Conservation (phyloP, 2,329 filamentous ascomycete species). For the Arthrocladium fulminans region DNA sequence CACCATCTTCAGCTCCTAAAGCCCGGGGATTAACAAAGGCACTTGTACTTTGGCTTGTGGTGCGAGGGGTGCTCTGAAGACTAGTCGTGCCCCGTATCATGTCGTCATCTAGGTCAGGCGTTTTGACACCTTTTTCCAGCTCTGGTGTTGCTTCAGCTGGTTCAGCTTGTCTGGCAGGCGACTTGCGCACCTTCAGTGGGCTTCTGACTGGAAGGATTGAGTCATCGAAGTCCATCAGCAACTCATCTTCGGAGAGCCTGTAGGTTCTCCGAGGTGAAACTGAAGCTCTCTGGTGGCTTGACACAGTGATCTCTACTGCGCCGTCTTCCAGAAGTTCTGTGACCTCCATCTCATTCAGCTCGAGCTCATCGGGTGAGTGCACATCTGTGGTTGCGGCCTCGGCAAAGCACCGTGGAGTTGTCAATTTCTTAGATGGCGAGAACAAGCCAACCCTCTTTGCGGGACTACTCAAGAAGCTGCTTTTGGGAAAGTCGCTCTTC, state of each 20-base stretch:
- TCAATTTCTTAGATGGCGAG: slow-evolving; percentile 31
- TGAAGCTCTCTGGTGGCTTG: slow-evolving; percentile 21
- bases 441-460: slow-evolving; percentile 31
- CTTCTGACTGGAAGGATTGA: slow-evolving; percentile 20
- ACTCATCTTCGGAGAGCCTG: slow-evolving; percentile 18
- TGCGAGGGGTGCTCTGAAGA: slow-evolving; percentile 1
- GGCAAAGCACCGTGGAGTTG: slow-evolving; percentile 12
- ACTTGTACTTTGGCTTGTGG: background rate
- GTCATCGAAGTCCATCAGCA: slow-evolving; percentile 23
- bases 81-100: background rate
- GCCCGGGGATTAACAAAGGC: slow-evolving; percentile 5
- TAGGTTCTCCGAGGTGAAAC: slow-evolving; percentile 20
- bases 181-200: slow-evolving; percentile 12
- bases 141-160: background rate
- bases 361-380: slow-evolving; percentile 4
- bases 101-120: slow-evolving; percentile 13
- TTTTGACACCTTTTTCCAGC: background rate
- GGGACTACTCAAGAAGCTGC: slow-evolving; percentile 32
- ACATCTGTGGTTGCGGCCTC: background rate
- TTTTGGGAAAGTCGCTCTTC: slow-evolving; percentile 29
- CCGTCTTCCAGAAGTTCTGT: slow-evolving; percentile 5
- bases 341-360: slow-evolving; percentile 8
- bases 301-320: slow-evolving; percentile 15
- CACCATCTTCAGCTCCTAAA: slow-evolving; percentile 2
- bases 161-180: background rate